phyloP scores from a whole-genome alignment of 2,329 filamentous ascomycete species.

The Emergomyces orientalis region DNA sequence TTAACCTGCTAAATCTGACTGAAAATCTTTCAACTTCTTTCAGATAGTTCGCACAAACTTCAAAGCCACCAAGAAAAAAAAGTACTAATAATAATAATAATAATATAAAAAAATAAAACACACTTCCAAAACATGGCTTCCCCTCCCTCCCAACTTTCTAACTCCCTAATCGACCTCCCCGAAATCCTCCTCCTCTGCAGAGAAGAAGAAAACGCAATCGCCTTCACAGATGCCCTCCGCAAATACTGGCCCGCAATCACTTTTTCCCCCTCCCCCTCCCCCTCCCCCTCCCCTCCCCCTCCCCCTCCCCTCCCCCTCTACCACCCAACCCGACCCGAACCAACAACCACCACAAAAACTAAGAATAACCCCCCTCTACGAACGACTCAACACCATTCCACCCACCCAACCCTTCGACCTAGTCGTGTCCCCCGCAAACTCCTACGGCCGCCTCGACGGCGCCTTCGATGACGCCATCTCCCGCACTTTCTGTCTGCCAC shows the following conservation, averaged over 20 bases:
- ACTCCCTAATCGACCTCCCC: conserved; percentile 23
- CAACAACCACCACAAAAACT: conserved; percentile 22
- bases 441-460: conserved; percentile 46
- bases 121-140: background rate
- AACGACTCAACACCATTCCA: conserved; percentile 33
- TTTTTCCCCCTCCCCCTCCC: background rate
- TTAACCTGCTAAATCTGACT: too few relatives aligned
- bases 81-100: too few relatives aligned
- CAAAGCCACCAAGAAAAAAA: too few relatives aligned
- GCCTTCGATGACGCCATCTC: conserved; percentile 49
- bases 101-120: background rate
- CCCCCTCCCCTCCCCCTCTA: background rate
- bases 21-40: too few relatives aligned
- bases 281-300: background rate
- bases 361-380: conserved; percentile 29
- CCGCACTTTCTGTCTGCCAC: conserved; percentile 36
- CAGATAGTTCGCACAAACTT: too few relatives aligned
- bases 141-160: background rate
- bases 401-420: conserved; percentile 35
- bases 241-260: conserved; percentile 24
- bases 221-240: conserved; percentile 33
- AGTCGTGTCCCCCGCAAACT: conserved; percentile 48
- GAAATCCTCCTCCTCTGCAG: conserved; percentile 38
- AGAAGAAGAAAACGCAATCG: conserved; percentile 29
- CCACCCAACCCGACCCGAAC: background rate